Conservation (phyloP, 176 grass and related monocot species). For the Eragrostis nindensis region DNA sequence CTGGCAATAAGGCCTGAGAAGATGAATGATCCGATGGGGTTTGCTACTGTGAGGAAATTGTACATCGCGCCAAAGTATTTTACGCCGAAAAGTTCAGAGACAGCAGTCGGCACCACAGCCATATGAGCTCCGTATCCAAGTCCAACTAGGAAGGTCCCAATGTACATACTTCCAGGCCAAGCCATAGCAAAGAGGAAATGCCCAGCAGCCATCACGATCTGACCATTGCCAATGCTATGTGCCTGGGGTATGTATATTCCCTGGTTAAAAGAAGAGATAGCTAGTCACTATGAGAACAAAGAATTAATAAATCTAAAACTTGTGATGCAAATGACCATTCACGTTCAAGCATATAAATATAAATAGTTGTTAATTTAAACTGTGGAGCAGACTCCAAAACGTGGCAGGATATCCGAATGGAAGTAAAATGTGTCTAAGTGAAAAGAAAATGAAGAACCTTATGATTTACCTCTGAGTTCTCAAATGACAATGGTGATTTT, state of each 20-base stretch:
- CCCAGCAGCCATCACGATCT: slow-evolving; percentile 56
- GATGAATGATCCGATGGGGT: slow-evolving; percentile 64
- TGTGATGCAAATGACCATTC: no score
- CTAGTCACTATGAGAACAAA: slow-evolving; percentile 14
- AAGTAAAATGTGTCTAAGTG: no score
- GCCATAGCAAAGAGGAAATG: slow-evolving; percentile 86
- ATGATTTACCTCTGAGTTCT: no score
- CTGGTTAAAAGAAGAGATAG: slow-evolving; percentile 45
- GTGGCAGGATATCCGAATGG: no score
- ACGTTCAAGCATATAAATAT: no score
- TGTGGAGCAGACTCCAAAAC: no score
- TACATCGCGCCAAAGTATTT: slow-evolving; percentile 77
- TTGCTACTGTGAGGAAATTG: slow-evolving; percentile 79
- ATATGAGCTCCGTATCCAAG: slow-evolving; percentile 79
- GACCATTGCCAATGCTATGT: slow-evolving; percentile 51
- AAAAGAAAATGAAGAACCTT: no score
- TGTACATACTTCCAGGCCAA: slow-evolving; percentile 83
- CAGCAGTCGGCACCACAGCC: slow-evolving; percentile 65
- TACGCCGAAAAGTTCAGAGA: slow-evolving; percentile 73
- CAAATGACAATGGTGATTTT: no score
- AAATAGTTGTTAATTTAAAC: no score
- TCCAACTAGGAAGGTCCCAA: slow-evolving; percentile 67
- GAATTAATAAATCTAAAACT: no score
- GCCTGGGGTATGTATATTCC: slow-evolving; percentile 59
- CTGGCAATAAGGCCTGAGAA: slow-evolving; percentile 78